Base-by-base conservation (phyloP, 192 early-diverging fungal species). In the Podila horticola region DNA sequence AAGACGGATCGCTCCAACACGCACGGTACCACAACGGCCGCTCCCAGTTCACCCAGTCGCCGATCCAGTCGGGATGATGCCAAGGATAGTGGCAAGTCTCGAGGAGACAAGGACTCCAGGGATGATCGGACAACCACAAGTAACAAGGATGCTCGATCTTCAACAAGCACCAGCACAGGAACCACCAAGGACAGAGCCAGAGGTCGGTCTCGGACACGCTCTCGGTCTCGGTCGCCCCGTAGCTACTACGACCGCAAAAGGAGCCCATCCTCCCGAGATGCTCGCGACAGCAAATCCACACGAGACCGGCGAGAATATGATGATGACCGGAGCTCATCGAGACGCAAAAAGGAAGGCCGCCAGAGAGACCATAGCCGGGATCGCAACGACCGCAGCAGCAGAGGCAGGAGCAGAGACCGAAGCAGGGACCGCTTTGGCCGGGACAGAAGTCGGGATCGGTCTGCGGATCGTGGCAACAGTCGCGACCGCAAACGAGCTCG, bases 301-400 rank as follows among this genome's bases (percentile, higher is more conserved):
- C 66, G 77, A 2, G 77, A 81, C 34, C 64, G 77, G 5, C 34
- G 77, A 57, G 77, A 81, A 34, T 79, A 72, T 57, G 76, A 79
- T 19, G 77, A 81, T 15, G 77, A 73, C 48, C 66, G 77, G 11
- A 64, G 62, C 13, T 65, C 68, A 13, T 52, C 61, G 1, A 52
- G 74, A 30, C 74, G 74, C 62, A 76, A 76, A 38, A 50, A 68
- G 30, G 68, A 76, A 3, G 62, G 71, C 26, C 50, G 77, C 29
- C 66, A 81, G 49, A 45, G 71, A 50, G 71, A 81, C 48, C 38
- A 61, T 28, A 72, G 77, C 24, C 70, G 71, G 9, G 77, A 81
- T 0, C 69, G 75, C 22, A 81, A 69, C 29, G 71, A 81, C 30
- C 71, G 71, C 3, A 63, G 62, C 30, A 66, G 71, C 3, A 63